phyloP scores from a whole-genome alignment of 352 stramenopile genomes.

The Thraustotheca clavata region DNA sequence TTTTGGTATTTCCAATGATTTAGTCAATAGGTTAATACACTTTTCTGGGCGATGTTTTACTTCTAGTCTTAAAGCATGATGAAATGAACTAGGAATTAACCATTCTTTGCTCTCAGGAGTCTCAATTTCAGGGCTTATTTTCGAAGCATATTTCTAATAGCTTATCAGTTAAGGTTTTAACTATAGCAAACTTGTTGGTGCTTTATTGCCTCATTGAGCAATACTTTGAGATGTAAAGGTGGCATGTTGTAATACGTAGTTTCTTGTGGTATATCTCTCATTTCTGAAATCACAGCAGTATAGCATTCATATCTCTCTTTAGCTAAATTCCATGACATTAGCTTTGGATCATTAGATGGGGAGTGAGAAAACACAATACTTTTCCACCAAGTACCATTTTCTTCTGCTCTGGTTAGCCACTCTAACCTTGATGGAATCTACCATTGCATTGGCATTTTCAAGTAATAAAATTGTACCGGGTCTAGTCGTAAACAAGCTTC shows the following conservation, averaged over 20 bases:
- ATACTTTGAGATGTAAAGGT: constrained; percentile 4
- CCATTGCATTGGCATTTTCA: not conserved
- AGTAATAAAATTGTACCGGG: not conserved
- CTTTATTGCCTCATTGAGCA: not conserved
- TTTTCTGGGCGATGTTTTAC: not conserved
- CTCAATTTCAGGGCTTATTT: too few relatives aligned
- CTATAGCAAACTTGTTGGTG: not conserved
- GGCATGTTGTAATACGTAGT: not conserved
- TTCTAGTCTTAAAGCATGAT: not conserved
- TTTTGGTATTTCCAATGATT: too few relatives aligned
- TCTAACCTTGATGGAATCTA: not conserved
- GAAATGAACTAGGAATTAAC: not conserved
- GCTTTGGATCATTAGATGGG: not conserved
- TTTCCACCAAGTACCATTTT: not conserved
- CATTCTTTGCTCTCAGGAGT: not conserved
- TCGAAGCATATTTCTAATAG: too few relatives aligned
- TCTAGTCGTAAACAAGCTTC: not conserved
- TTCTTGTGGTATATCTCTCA: not conserved
- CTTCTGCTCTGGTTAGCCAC: not conserved
- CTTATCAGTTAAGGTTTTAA: not conserved
- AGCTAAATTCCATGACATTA: constrained; percentile 1
- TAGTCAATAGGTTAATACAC: too few relatives aligned
- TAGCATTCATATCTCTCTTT: not conserved
- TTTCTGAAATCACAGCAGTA: not conserved
- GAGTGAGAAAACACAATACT: not conserved